Percentiles rank a stretch among this genome's conserved stretches.
These are phyloP conservation scores for Phytopythium mirpurense DNA, from an alignment of 352 stramenopile species.

Conservation along the genomic window DNA sequence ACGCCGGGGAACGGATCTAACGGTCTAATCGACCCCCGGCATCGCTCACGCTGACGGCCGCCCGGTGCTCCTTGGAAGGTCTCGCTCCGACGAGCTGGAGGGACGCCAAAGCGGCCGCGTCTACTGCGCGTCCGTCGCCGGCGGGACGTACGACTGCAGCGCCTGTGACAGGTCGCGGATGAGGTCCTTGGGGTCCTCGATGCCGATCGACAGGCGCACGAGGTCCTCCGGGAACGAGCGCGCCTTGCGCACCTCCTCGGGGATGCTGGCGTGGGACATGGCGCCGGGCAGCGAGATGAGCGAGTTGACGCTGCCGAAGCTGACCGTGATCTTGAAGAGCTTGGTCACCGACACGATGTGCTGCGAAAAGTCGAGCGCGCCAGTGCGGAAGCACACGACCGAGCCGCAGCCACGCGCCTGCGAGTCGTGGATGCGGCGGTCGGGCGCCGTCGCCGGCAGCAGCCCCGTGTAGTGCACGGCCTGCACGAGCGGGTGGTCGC, in stretches of 20 bases:
- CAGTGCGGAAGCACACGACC: constrained; percentile 90
- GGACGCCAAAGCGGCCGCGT: constrained; percentile 4
- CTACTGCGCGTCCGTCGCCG: constrained; percentile 9
- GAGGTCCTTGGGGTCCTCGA: constrained; percentile 93
- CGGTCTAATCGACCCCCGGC: neutral
- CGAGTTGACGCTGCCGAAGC: constrained; percentile 91
- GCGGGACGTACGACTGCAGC: constrained; percentile 73
- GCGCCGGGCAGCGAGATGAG: constrained; percentile 89
- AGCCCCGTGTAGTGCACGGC: constrained; percentile 93
- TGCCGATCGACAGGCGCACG: constrained; percentile 92
- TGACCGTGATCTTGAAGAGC: constrained; percentile 93
- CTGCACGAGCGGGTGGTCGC: constrained; percentile 75
- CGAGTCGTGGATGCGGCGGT: constrained; percentile 81
- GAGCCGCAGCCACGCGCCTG: constrained; percentile 83
- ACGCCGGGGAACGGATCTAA: neutral
- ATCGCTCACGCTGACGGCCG: neutral
- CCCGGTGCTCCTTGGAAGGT: neutral
- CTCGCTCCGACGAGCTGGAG: constrained; percentile 1
- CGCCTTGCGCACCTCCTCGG: constrained; percentile 86
- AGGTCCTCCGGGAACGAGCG: constrained; percentile 92
- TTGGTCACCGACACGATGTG: constrained; percentile 90
- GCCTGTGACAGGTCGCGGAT: constrained; percentile 91
- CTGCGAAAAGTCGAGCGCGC: constrained; percentile 81
- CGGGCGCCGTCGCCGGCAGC: constrained; percentile 41
- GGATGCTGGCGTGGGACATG: constrained; percentile 96